phyloP scores from a whole-genome alignment of 441 rosid genomes.

The Euphorbia celastroides region DNA sequence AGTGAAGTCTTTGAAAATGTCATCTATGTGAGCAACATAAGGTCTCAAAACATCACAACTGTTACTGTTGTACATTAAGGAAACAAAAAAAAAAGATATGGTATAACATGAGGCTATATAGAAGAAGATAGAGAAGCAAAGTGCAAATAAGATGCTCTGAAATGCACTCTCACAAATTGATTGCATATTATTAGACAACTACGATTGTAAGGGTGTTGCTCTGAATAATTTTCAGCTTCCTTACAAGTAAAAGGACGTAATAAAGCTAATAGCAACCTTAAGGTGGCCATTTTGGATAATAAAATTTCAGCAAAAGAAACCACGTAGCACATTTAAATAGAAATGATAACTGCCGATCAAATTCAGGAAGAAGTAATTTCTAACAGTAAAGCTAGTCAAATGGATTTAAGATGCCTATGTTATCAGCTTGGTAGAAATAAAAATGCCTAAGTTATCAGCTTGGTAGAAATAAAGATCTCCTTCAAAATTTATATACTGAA shows the following conservation, averaged over 20 bases:
- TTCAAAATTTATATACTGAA: not conserved
- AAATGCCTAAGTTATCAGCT: not conserved
- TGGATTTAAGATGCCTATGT: not conserved
- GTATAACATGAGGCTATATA: not conserved
- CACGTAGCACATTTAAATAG: not conserved
- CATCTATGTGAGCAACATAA: constrained; percentile 88
- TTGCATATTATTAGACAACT: not conserved
- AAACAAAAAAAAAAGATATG: constrained; percentile 13
- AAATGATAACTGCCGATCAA: not conserved
- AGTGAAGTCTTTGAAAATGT: constrained; percentile 90
- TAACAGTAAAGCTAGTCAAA: constrained; percentile 1
- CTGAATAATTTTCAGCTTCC: not conserved
- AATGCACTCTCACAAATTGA: not conserved
- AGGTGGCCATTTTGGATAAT: not conserved
- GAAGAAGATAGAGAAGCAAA: not conserved
- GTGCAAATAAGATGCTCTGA: not conserved
- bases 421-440: not conserved
- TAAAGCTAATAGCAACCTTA: not conserved
- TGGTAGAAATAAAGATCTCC: not conserved
- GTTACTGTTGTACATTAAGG: constrained; percentile 66
- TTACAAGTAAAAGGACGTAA: not conserved
- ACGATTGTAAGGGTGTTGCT: not conserved
- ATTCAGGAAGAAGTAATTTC: not conserved
- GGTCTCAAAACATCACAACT: constrained; percentile 86
- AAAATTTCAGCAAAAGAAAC: not conserved